phyloP scores from a whole-genome alignment of 495 filamentous ascomycete genomes.

The Aspergillus heteromorphus region DNA sequence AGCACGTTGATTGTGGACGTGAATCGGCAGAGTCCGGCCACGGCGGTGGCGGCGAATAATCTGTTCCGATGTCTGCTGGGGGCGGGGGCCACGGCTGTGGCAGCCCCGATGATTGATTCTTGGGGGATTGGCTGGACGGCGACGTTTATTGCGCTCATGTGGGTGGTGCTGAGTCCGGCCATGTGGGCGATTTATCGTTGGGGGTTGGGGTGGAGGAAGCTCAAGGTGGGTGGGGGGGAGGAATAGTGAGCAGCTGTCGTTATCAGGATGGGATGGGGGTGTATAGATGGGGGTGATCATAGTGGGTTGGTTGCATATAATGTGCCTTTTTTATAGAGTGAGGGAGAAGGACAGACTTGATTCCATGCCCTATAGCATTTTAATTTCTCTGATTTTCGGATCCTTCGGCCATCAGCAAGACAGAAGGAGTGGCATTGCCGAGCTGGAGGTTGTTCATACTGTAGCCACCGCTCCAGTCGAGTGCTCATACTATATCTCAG shows the following conservation, averaged over 20 bases:
- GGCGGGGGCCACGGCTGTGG: slow-evolving; percentile 36
- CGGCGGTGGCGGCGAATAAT: slow-evolving; percentile 45
- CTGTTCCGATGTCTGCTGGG: slow-evolving; percentile 41
- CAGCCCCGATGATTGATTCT: slow-evolving; percentile 33
- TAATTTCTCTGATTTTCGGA: no score
- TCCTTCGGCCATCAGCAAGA: no score
- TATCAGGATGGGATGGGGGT: no score
- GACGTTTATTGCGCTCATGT: slow-evolving; percentile 34
- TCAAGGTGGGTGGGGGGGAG: not conserved
- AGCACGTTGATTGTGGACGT: slow-evolving; percentile 44
- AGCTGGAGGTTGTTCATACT: no score
- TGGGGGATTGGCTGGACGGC: slow-evolving; percentile 46
- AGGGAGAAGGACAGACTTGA: no score
- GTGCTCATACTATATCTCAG: no score
- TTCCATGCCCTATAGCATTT: no score
- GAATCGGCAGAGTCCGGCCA: slow-evolving; percentile 34
- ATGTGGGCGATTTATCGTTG: slow-evolving; percentile 30
- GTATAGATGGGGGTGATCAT: no score
- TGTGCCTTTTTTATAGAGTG: no score
- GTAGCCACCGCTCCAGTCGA: no score
- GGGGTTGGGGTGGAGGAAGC: slow-evolving; percentile 33
- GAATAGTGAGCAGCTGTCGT: not conserved
- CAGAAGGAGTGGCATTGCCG: no score
- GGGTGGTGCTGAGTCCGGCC: slow-evolving; percentile 23
- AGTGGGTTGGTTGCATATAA: no score